These are phyloP conservation scores for Stachybotrys echinatus DNA, from an alignment of 2,329 filamentous ascomycete genomes.

Conservation along the genomic window DNA sequence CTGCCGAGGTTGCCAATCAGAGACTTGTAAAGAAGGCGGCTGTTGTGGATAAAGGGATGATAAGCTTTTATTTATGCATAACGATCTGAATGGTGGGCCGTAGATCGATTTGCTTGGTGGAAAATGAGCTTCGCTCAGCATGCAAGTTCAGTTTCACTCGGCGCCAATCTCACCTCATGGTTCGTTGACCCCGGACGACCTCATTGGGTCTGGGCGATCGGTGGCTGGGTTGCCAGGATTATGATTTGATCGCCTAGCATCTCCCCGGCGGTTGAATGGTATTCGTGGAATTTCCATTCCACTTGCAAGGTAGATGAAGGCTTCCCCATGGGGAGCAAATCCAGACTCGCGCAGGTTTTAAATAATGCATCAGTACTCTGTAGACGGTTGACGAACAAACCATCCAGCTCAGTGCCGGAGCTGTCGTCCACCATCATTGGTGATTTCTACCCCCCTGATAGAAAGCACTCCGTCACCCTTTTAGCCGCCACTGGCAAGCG, in stretches of 20 bases:
- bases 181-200: neutral
- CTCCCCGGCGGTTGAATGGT: neutral
- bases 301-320: neutral
- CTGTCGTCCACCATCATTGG: neutral
- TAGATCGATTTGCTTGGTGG: neutral
- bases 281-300: neutral
- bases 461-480: too few species aligned
- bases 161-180: neutral
- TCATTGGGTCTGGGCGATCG: neutral
- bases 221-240: neutral
- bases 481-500: neutral
- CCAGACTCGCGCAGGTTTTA: neutral
- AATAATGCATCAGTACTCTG: too few species aligned
- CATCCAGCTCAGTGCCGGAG: neutral
- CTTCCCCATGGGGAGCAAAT: neutral
- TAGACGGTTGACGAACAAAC: too few species aligned
- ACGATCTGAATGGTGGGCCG: neutral
- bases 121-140: neutral
- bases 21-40: too few species aligned
- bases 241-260: neutral
- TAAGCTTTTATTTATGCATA: slow-evolving; percentile 39
- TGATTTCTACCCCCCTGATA: neutral
- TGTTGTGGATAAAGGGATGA: too few species aligned
- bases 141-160: neutral
- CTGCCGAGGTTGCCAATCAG: too few species aligned